Conservation (phyloP, 352 stramenopile genomes). For the Phytophthora cactorum region DNA sequence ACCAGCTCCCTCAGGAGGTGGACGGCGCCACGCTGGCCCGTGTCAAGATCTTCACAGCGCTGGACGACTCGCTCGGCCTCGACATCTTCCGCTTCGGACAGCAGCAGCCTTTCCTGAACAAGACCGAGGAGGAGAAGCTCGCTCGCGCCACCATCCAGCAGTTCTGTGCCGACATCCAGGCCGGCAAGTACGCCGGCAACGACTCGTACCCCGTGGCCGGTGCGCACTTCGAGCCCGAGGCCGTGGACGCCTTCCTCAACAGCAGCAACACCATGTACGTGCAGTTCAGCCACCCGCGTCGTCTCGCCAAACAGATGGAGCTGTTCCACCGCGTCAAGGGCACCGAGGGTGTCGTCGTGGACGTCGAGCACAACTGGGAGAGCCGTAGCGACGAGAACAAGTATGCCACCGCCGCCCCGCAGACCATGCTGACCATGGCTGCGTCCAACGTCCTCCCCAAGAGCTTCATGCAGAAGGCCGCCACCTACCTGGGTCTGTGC, state of each 20-base stretch:
- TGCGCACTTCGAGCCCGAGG: constrained; percentile 62
- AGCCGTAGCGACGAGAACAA: constrained; percentile 85
- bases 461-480: constrained; percentile 80
- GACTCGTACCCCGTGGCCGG: constrained; percentile 61
- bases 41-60: constrained; percentile 92
- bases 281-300: constrained; percentile 82
- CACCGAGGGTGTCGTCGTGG: constrained; percentile 77
- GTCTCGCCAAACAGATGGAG: constrained; percentile 72
- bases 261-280: constrained; percentile 85
- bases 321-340: constrained; percentile 68
- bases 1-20: constrained; percentile 70
- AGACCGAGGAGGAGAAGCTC: constrained; percentile 60
- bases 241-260: constrained; percentile 69
- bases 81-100: constrained; percentile 89
- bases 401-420: constrained; percentile 47
- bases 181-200: constrained; percentile 68
- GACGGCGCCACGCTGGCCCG: constrained; percentile 70
- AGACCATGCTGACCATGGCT: constrained; percentile 89
- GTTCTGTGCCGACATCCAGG: constrained; percentile 79
- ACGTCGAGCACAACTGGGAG: constrained; percentile 88
- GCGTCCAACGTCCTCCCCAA: constrained; percentile 86
- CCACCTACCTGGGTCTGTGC: constrained; percentile 92
- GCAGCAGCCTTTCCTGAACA: constrained; percentile 75
- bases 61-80: constrained; percentile 85
- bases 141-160: constrained; percentile 63